These are phyloP conservation scores for Xylariaceae sp. DNA, from an alignment of 2,329 filamentous ascomycete species.

Conservation along the genomic window DNA sequence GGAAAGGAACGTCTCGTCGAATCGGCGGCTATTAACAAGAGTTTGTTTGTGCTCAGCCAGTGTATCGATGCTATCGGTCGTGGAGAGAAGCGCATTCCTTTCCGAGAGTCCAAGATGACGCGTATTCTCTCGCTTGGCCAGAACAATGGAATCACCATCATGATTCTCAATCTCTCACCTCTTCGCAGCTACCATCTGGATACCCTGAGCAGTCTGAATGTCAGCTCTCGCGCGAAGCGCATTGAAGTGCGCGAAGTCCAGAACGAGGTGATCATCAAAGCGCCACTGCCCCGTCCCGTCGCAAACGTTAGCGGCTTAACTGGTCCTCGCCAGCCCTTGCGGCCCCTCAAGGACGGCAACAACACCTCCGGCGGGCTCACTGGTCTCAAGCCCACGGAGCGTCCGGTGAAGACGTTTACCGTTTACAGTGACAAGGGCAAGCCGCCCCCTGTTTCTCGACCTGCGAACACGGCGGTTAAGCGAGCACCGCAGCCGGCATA, in stretches of 20 bases:
- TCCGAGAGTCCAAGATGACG: conserved; percentile 96
- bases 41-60: conserved; percentile 86
- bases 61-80: conserved; percentile 90
- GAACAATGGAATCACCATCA: conserved; percentile 91
- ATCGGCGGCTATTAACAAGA: conserved; percentile 96
- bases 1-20: conserved; percentile 89
- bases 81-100: conserved; percentile 74
- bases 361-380: conserved; percentile 62
- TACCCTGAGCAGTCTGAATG: conserved; percentile 87
- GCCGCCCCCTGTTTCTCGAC: conserved; percentile 30
- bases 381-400: conserved; percentile 49
- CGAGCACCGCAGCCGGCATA: conserved; percentile 22
- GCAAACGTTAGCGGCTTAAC: conserved; percentile 33
- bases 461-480: conserved; percentile 26
- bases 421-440: conserved; percentile 76
- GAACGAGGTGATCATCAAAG: conserved; percentile 86
- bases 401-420: conserved; percentile 76
- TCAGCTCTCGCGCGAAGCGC: conserved; percentile 91
- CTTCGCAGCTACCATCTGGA: conserved; percentile 91
- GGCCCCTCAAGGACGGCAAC: conserved; percentile 68
- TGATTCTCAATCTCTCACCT: conserved; percentile 92
- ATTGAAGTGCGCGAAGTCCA: conserved; percentile 95
- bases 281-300: conserved; percentile 53
- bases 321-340: conserved; percentile 64
- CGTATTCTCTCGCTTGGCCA: conserved; percentile 86